These are phyloP conservation scores for Dryadomyces quercivorus DNA, from an alignment of 2,329 filamentous ascomycete species.

Conservation along the genomic window DNA sequence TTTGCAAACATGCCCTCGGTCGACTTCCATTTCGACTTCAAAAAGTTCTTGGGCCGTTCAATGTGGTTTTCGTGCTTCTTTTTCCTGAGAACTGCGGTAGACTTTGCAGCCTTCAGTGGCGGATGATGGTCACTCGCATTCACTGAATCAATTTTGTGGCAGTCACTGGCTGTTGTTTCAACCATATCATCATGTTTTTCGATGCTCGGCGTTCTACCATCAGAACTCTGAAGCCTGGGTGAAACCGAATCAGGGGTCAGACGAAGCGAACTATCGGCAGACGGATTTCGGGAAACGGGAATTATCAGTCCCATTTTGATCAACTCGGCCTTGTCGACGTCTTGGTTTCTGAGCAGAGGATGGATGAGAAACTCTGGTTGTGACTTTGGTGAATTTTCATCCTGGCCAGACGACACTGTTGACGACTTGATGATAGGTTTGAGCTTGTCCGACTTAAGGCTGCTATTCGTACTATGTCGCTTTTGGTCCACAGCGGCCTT, in stretches of 20 bases:
- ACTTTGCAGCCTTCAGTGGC: conserved; percentile 4
- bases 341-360: conserved; percentile 1
- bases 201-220: neutral
- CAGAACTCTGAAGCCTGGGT: neutral
- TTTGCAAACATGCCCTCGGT: conserved; percentile 10
- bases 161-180: neutral
- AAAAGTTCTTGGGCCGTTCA: neutral
- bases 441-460: neutral
- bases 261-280: neutral
- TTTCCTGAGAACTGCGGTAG: neutral
- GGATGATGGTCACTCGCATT: neutral
- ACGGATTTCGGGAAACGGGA: neutral
- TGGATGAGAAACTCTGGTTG: conserved; percentile 4
- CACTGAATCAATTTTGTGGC: neutral
- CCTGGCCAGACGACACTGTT: conserved; percentile 1
- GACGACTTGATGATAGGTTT: conserved; percentile 9
- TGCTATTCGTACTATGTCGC: neutral
- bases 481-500: neutral
- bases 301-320: conserved; percentile 4
- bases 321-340: conserved; percentile 1
- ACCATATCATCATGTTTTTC: neutral
- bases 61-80: neutral
- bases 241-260: neutral
- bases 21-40: conserved; percentile 10
- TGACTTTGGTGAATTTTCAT: conserved; percentile 1